Evolutionary conservation across 2,329 filamentous ascomycete genomes (phyloP).

Genomic region (Nemania diffusa): DNA sequence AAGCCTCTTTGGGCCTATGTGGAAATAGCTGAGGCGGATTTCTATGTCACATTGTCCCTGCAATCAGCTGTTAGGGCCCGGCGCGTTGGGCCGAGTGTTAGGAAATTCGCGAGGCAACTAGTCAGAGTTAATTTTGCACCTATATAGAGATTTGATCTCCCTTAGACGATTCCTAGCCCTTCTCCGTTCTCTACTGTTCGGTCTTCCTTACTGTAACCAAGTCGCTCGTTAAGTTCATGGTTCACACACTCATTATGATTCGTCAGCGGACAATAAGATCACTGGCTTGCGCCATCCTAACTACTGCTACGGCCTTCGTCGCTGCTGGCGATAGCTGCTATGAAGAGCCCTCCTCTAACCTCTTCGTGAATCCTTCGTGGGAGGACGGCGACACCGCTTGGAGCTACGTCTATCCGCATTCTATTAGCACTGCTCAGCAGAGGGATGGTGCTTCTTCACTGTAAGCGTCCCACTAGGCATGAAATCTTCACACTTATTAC

Average conservation of each 20-base stretch:
- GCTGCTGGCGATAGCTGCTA: conserved; percentile 2
- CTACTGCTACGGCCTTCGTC: neutral
- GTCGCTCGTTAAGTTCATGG: conserved; percentile 13
- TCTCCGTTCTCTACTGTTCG: neutral
- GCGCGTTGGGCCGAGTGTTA: neutral
- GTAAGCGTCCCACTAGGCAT: neutral
- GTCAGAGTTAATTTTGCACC: neutral
- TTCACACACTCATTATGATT: conserved; percentile 11
- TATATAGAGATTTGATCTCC: conserved; percentile 1
- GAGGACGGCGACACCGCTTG: conserved; percentile 11
- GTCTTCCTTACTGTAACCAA: conserved; percentile 5
- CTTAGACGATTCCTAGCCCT: neutral
- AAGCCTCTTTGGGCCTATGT: neutral
- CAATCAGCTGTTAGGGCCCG: neutral
- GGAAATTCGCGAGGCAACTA: neutral
- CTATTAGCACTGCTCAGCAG: neutral
- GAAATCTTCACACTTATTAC: no score
- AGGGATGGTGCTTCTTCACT: conserved; percentile 15
- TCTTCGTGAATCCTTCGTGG: conserved; percentile 23
- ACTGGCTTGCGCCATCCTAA: conserved; percentile 17
- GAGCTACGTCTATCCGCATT: neutral
- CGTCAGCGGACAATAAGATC: conserved; percentile 1
- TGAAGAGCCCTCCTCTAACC: neutral
- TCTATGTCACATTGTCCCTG: neutral
- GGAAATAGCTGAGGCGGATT: neutral